Evolutionary conservation across 805 yeast species (phyloP).

Genomic region (Ogataea allantospora): DNA sequence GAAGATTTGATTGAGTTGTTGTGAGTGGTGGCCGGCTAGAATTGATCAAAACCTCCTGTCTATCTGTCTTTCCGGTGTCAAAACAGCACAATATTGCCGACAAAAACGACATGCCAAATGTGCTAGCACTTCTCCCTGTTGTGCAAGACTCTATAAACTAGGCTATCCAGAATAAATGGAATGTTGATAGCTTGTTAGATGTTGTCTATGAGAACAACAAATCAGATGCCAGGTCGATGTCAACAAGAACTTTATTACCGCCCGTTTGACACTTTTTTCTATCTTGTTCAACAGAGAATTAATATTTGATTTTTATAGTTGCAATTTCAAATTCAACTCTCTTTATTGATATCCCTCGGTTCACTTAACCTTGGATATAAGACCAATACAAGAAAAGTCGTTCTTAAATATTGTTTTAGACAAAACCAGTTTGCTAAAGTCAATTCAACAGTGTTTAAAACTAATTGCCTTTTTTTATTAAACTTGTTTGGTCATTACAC

Average conservation of each 20-base stretch:
- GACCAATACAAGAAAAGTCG: conserved; percentile 1
- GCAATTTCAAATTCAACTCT: background rate
- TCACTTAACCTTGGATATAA: background rate
- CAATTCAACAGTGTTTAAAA: conserved; percentile 6
- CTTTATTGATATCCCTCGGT: background rate
- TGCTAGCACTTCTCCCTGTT: background rate
- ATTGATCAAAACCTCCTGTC: conserved; percentile 27
- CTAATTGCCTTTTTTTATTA: conserved; percentile 11
- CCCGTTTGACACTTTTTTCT: conserved; percentile 1
- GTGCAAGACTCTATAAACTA: conserved; percentile 5
- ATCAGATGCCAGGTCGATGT: background rate
- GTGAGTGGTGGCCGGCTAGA: conserved; percentile 28
- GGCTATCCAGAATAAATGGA: conserved; percentile 1
- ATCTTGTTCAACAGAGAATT: background rate
- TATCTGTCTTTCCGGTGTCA: conserved; percentile 30
- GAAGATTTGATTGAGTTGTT: conserved; percentile 35
- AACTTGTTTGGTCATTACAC: conserved; percentile 7
- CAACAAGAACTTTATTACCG: background rate
- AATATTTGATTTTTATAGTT: background rate
- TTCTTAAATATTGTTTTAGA: conserved; percentile 1
- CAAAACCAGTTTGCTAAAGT: conserved; percentile 13
- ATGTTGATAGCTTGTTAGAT: background rate
- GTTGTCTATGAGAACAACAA: background rate
- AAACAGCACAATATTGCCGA: conserved; percentile 37
- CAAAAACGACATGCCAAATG: conserved; percentile 33